Conservation (phyloP, 257 asterid genomes). For the Jaltomata sinuosa region DNA sequence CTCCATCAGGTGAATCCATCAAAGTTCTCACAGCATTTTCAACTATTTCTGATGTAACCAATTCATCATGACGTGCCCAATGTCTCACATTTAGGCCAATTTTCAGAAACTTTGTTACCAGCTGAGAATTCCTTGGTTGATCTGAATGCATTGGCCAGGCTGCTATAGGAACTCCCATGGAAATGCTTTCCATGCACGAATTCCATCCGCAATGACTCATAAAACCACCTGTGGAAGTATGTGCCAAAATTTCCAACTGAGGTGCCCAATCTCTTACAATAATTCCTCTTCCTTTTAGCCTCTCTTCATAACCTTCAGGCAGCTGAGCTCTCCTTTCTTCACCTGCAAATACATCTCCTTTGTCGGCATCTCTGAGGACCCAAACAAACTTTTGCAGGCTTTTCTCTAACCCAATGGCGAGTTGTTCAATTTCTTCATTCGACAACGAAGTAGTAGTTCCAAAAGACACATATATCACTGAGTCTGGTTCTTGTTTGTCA, state of each 20-base stretch:
- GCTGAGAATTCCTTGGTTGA: constrained; percentile 35
- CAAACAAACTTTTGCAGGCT: constrained; percentile 38
- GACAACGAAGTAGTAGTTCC: constrained; percentile 35
- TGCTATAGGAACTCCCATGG: constrained; percentile 9
- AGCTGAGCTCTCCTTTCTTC: constrained; percentile 19
- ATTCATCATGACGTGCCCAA: constrained; percentile 7
- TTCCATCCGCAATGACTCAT: constrained; percentile 14
- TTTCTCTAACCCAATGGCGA: constrained; percentile 37
- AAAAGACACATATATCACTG: constrained; percentile 33
- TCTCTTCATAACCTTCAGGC: constrained; percentile 35
- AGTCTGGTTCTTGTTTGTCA: constrained; percentile 24
- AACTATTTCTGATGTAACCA: constrained; percentile 20
- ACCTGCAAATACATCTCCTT: constrained; percentile 28
- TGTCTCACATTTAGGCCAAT: constrained; percentile 29
- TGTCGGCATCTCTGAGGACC: constrained; percentile 53
- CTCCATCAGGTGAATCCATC: constrained; percentile 40
- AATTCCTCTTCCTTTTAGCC: constrained; percentile 25
- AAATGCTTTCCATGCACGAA: constrained; percentile 9
- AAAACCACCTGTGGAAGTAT: constrained; percentile 12
- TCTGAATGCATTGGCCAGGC: constrained; percentile 60
- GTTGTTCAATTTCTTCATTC: constrained; percentile 16
- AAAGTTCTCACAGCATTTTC: constrained; percentile 30
- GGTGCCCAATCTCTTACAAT: constrained; percentile 56
- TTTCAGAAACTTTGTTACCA: constrained; percentile 25
- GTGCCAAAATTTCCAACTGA: constrained; percentile 37